phyloP scores from a whole-genome alignment of 2,329 filamentous ascomycete species.

The Sphaerulina vaccinii region DNA sequence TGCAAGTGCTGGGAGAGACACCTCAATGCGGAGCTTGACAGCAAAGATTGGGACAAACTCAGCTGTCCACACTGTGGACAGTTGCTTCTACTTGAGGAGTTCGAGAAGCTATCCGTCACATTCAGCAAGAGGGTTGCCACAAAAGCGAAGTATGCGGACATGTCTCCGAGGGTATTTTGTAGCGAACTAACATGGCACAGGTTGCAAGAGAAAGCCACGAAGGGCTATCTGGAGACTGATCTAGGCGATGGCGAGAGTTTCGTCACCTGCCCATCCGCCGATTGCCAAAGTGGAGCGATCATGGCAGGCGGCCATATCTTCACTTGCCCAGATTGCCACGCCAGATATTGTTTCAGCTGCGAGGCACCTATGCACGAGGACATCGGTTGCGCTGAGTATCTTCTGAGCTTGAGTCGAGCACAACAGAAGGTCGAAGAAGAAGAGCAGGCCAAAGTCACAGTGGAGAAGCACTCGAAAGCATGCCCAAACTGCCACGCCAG shows the following conservation, averaged over 20 bases:
- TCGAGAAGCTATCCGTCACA: neutral
- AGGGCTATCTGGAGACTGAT: neutral
- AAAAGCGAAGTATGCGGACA: neutral
- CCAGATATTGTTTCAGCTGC: conserved; percentile 14
- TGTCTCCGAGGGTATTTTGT: neutral
- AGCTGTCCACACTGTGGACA: conserved; percentile 7
- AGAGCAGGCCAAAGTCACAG: neutral
- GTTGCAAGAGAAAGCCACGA: conserved; percentile 9
- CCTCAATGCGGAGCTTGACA: conserved; percentile 2
- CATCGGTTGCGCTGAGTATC: conserved; percentile 4
- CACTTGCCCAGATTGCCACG: conserved; percentile 8
- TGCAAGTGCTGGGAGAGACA: conserved; percentile 8
- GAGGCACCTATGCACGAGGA: conserved; percentile 14
- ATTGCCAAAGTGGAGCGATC: conserved; percentile 1
- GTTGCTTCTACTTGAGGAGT: neutral
- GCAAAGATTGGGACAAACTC: conserved; percentile 12
- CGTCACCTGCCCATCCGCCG: conserved; percentile 5
- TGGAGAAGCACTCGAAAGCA: conserved; percentile 11
- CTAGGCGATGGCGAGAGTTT: conserved; percentile 3
- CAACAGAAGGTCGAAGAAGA: conserved; percentile 10
- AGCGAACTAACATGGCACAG: conserved; percentile 7
- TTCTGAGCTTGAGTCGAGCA: neutral
- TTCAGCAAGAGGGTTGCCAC: conserved; percentile 5
- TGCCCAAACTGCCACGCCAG: conserved; percentile 14
- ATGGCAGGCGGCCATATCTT: conserved; percentile 17